These are phyloP conservation scores for Podospora appendiculata DNA, from an alignment of 495 filamentous ascomycete species.

Conservation along the genomic window DNA sequence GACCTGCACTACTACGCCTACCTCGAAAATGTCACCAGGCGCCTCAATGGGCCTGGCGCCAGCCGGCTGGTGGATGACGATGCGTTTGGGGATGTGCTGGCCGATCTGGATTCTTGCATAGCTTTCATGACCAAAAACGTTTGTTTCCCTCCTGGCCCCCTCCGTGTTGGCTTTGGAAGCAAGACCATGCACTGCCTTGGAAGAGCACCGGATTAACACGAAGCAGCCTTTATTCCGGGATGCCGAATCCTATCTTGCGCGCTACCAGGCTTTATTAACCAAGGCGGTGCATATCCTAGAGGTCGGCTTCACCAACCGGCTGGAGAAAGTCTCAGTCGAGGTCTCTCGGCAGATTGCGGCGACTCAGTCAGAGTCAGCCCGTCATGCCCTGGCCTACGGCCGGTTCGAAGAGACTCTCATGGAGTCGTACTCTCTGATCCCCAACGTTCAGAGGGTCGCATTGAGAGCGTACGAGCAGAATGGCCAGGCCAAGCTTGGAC, in stretches of 20 bases:
- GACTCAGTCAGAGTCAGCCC: slow-evolving; percentile 41
- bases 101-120: slow-evolving; percentile 78
- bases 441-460: slow-evolving; percentile 37
- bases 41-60: slow-evolving; percentile 86
- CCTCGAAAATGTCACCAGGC: slow-evolving; percentile 80
- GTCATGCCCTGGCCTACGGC: slow-evolving; percentile 44
- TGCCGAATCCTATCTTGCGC: slow-evolving; percentile 77
- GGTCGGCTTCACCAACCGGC: slow-evolving; percentile 36
- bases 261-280: slow-evolving; percentile 73
- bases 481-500: slow-evolving; percentile 46
- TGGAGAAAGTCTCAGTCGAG: slow-evolving; percentile 38
- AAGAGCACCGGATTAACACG: slow-evolving; percentile 10
- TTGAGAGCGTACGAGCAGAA: slow-evolving; percentile 56
- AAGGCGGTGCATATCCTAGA: slow-evolving; percentile 48
- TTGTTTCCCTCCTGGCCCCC: not conserved
- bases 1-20: slow-evolving; percentile 89
- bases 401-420: slow-evolving; percentile 40
- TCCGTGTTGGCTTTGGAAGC: not conserved
- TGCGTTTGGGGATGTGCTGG: slow-evolving; percentile 78
- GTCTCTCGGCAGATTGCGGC: slow-evolving; percentile 35
- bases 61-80: slow-evolving; percentile 71
- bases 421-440: slow-evolving; percentile 36
- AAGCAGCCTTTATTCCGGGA: slow-evolving; percentile 72
- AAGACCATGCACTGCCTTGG: not conserved
- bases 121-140: slow-evolving; percentile 83